Conservation (phyloP, 805 yeast species). For the Wickerhamiella occidentalis region DNA sequence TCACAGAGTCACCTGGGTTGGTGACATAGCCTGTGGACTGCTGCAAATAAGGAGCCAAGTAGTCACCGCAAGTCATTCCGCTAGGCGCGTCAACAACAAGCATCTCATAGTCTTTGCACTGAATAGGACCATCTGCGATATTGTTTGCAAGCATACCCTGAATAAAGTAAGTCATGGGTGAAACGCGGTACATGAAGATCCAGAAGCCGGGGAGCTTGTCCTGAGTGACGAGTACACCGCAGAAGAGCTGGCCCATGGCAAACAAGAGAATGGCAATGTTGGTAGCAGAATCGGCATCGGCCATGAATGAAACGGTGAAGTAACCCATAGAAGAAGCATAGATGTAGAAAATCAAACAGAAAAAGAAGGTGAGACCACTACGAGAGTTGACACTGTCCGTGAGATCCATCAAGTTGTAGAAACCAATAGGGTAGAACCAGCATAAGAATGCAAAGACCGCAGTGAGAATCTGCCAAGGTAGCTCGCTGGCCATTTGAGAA, state of each 20-base stretch:
- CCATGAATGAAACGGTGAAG: constrained; percentile 45
- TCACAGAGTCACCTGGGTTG: constrained; percentile 37
- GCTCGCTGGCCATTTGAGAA: constrained; percentile 43
- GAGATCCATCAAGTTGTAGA: constrained; percentile 34
- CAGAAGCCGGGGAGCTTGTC: constrained; percentile 64
- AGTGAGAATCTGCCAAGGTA: constrained; percentile 44
- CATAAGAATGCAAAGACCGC: constrained; percentile 43
- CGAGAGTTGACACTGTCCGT: constrained; percentile 37
- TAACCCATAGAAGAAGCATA: constrained; percentile 43
- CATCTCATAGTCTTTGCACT: constrained; percentile 39
- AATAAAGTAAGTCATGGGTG: constrained; percentile 60
- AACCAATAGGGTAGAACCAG: constrained; percentile 39
- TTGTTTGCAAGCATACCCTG: constrained; percentile 40
- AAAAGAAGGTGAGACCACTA: constrained; percentile 41
- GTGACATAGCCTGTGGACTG: constrained; percentile 43
- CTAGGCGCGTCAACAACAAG: constrained; percentile 40
- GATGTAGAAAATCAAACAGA: constrained; percentile 38
- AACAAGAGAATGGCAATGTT: constrained; percentile 45
- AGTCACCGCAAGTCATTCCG: constrained; percentile 55
- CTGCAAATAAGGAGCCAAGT: constrained; percentile 34
- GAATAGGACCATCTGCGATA: constrained; percentile 40
- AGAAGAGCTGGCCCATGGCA: constrained; percentile 48
- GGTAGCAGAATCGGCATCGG: constrained; percentile 56
- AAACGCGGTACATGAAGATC: constrained; percentile 68
- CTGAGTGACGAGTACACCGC: constrained; percentile 55